A percentile compares a stretch with the other conserved stretches of the same genome.
Evolutionary conservation across 495 filamentous ascomycete species (phyloP).

Genomic region (Penicillium bialowiezense): DNA sequence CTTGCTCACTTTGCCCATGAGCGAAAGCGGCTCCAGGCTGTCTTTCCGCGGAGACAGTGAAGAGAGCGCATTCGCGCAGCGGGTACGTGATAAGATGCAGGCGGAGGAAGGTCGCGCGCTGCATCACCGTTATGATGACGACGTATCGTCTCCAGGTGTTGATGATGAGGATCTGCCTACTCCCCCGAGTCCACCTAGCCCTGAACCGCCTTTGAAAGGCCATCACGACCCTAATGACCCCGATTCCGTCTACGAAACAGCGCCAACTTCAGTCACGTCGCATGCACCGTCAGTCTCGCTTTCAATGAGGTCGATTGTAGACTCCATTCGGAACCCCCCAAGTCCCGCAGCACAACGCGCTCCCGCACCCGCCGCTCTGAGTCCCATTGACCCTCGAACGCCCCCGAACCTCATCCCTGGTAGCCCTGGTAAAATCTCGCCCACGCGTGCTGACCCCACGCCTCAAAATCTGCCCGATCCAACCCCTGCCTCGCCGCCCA

Average conservation of each 20-base stretch:
- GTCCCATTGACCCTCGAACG: constrained; percentile 23
- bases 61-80: constrained; percentile 48
- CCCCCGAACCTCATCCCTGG: constrained; percentile 23
- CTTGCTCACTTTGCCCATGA: constrained; percentile 32
- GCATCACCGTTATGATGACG: constrained; percentile 42
- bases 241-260: constrained; percentile 25
- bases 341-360: constrained; percentile 14
- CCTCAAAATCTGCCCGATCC: constrained; percentile 5
- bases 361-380: constrained; percentile 11
- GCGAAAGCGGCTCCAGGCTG: constrained; percentile 35
- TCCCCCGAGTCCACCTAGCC: constrained; percentile 6
- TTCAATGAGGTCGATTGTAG: constrained; percentile 23
- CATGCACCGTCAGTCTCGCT: constrained; percentile 19
- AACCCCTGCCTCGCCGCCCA: constrained; percentile 15
- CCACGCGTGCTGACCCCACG: constrained; percentile 13
- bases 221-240: constrained; percentile 24
- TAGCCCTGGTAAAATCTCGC: constrained; percentile 11
- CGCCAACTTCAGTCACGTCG: constrained; percentile 24
- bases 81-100: constrained; percentile 67
- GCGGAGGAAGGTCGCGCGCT: constrained; percentile 69
- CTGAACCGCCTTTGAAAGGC: constrained; percentile 19
- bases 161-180: constrained; percentile 20
- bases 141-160: constrained; percentile 24
- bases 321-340: constrained; percentile 23
- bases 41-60: constrained; percentile 43